Conservation (phyloP, 306 rosid species). For the Inga laurina region DNA sequence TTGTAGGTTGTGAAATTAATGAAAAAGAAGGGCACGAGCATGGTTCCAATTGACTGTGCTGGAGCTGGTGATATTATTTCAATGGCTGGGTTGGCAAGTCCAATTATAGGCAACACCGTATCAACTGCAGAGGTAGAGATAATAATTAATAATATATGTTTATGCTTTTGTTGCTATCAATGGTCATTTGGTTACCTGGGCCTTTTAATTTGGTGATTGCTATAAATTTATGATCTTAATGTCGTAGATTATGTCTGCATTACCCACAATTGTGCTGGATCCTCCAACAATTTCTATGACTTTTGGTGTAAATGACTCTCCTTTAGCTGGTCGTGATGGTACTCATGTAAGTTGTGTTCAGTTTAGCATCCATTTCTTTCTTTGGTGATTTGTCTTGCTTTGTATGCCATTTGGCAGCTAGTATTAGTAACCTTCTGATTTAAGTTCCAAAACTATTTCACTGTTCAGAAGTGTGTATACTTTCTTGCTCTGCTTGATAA, state of each 20-base stretch:
- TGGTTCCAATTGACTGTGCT: slow-evolving; percentile 76
- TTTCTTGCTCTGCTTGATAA: neutral
- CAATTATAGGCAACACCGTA: slow-evolving; percentile 91
- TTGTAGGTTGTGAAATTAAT: slow-evolving; percentile 81
- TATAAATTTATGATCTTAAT: slow-evolving; percentile 29
- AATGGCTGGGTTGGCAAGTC: slow-evolving; percentile 83
- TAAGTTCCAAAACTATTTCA: neutral
- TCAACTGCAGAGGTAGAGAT: slow-evolving; percentile 67
- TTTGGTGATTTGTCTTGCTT: slow-evolving; percentile 2
- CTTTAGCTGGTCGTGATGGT: slow-evolving; percentile 98
- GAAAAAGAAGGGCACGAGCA: slow-evolving; percentile 89
- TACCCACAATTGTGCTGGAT: slow-evolving; percentile 92
- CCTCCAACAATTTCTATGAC: slow-evolving; percentile 99
- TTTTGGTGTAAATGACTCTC: slow-evolving; percentile 97
- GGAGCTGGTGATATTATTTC: slow-evolving; percentile 99
- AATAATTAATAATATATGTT: neutral
- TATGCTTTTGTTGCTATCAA: slow-evolving; percentile 13
- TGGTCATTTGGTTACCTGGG: neutral
- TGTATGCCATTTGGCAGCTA: neutral
- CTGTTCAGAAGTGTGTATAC: neutral
- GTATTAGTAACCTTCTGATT: neutral
- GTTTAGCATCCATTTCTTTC: slow-evolving; percentile 27
- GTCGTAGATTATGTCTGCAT: slow-evolving; percentile 65
- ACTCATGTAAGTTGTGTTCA: slow-evolving; percentile 73
- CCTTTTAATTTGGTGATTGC: slow-evolving; percentile 22